Percentiles rank a stretch among this genome's conserved stretches.
Conservation (phyloP, 345 rosid genomes). For the Mangifera indica region DNA sequence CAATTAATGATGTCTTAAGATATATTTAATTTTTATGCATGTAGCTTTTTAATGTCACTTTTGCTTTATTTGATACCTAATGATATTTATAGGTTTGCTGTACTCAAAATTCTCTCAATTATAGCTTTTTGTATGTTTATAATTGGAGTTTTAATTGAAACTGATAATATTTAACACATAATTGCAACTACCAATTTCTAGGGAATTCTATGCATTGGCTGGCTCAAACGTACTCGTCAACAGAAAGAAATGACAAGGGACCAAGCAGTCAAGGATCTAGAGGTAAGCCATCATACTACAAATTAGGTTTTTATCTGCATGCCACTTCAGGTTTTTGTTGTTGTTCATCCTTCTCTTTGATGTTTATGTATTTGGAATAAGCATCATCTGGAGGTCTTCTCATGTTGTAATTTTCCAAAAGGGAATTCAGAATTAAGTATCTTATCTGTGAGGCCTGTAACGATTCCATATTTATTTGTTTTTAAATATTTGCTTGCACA, state of each 20-base stretch:
- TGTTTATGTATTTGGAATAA: not conserved
- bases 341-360: not conserved
- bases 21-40: not conserved
- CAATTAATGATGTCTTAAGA: not conserved
- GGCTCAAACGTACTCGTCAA: conserved; percentile 74
- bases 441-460: not conserved
- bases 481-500: not conserved
- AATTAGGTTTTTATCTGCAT: not conserved
- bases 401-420: not conserved
- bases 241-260: conserved; percentile 67
- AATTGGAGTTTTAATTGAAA: not conserved
- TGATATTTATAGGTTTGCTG: not conserved
- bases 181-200: not conserved
- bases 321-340: not conserved
- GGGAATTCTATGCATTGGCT: conserved; percentile 63
- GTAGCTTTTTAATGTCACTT: not conserved
- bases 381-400: not conserved
- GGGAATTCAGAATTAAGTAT: not conserved
- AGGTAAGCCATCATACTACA: conserved; percentile 46
- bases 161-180: not conserved
- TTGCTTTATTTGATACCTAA: not conserved
- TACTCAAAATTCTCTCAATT: not conserved
- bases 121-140: too few species aligned
- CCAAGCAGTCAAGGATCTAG: conserved; percentile 78
- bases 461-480: too few species aligned